Evolutionary conservation across 1,284 basidiomycete genomes (phyloP).

Genomic region (Rhodotorula sp.): DNA sequence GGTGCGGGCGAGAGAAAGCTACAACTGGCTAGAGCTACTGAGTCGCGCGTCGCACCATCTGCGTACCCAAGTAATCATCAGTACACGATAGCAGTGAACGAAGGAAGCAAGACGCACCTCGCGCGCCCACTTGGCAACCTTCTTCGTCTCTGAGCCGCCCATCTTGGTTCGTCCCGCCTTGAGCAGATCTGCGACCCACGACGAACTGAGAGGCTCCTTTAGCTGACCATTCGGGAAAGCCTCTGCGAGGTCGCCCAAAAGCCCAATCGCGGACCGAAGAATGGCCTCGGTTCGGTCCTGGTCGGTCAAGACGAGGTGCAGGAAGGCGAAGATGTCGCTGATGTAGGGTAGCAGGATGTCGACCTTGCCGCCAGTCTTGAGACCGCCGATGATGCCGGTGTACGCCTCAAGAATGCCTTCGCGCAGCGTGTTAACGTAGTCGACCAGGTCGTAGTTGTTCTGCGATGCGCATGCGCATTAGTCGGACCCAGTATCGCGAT

Average conservation of each 20-base stretch:
- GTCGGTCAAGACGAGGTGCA: slow-evolving; percentile 75
- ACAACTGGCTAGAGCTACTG: slow-evolving; percentile 6
- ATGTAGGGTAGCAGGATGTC: slow-evolving; percentile 70
- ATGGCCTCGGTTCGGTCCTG: slow-evolving; percentile 79
- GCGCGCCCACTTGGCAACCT: slow-evolving; percentile 57
- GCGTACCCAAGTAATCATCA: background rate
- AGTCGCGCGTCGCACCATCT: slow-evolving; percentile 41
- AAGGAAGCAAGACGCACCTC: slow-evolving; percentile 49
- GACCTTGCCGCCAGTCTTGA: slow-evolving; percentile 81
- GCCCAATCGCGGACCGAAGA: slow-evolving; percentile 71
- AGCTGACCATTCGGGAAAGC: slow-evolving; percentile 75
- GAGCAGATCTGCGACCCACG: slow-evolving; percentile 79
- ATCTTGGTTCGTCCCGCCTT: slow-evolving; percentile 57
- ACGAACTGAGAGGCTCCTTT: slow-evolving; percentile 70
- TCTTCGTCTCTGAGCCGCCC: slow-evolving; percentile 53
- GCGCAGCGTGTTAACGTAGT: slow-evolving; percentile 85
- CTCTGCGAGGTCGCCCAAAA: slow-evolving; percentile 90
- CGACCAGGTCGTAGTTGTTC: slow-evolving; percentile 84
- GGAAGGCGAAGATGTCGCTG: slow-evolving; percentile 72
- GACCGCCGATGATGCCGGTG: slow-evolving; percentile 85
- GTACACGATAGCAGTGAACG: background rate
- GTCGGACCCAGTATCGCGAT: too few relatives aligned
- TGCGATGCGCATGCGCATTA: slow-evolving; percentile 43
- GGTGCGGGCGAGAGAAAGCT: background rate
- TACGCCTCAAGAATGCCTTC: slow-evolving; percentile 97